A percentile compares a stretch with the other conserved stretches of the same genome.
Conservation (phyloP, 2,329 filamentous ascomycete species). For the Fusarium lateritium region DNA sequence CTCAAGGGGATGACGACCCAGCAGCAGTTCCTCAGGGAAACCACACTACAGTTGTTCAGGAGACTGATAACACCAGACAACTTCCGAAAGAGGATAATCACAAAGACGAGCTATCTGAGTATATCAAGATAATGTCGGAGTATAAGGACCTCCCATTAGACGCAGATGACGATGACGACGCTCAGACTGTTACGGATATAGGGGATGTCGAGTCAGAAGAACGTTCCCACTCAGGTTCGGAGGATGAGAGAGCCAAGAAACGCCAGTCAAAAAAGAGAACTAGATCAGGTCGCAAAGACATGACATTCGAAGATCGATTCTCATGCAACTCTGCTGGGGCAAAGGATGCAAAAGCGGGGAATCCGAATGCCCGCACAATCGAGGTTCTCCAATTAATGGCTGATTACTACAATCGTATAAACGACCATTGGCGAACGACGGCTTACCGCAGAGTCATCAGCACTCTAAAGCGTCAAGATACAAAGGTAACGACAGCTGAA, state of each 20-base stretch:
- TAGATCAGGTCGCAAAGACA: constrained; percentile 47
- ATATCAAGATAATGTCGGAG: constrained; percentile 74
- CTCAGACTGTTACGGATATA: constrained; percentile 44
- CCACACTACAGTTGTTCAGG: neutral
- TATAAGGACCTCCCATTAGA: constrained; percentile 72
- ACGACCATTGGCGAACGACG: constrained; percentile 81
- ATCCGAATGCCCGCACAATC: constrained; percentile 84
- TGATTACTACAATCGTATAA: constrained; percentile 80
- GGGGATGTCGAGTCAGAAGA: constrained; percentile 34
- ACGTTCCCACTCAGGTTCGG: constrained; percentile 37
- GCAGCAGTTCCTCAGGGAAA: neutral
- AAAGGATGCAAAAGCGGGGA: constrained; percentile 60
- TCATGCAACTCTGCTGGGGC: constrained; percentile 69
- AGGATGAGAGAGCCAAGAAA: constrained; percentile 40
- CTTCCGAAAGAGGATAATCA: constrained; percentile 3
- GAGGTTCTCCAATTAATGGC: constrained; percentile 84
- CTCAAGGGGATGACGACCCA: neutral
- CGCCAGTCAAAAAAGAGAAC: constrained; percentile 42
- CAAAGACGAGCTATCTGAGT: constrained; percentile 72
- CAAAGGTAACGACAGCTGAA: constrained; percentile 75
- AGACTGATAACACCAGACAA: neutral
- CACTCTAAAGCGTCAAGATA: constrained; percentile 76
- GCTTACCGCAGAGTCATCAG: constrained; percentile 84
- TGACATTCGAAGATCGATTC: constrained; percentile 64
- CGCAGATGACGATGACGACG: constrained; percentile 65